These are phyloP conservation scores for Coemansia sp. DNA, from an alignment of 192 early-diverging fungal genomes.

Conservation along the genomic window DNA sequence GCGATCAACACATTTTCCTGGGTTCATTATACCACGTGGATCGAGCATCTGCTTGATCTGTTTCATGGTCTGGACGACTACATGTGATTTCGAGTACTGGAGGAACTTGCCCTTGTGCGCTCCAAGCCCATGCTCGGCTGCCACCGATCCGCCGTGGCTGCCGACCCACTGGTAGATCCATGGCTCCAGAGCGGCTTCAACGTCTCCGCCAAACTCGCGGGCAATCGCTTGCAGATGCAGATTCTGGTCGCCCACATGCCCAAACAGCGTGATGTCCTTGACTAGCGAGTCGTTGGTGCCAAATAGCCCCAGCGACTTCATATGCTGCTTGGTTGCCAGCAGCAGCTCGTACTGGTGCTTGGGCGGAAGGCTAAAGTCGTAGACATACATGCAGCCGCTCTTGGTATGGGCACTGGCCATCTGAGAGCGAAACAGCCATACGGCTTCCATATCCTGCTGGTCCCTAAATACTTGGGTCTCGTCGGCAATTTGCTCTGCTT, in stretches of 20 bases:
- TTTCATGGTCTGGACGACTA: conserved; percentile 84
- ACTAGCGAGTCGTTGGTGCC: conserved; percentile 50
- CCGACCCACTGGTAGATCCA: conserved; percentile 86
- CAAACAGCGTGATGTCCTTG: conserved; percentile 83
- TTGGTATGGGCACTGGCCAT: conserved; percentile 49
- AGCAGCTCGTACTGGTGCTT: conserved; percentile 39
- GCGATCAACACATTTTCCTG: conserved; percentile 63
- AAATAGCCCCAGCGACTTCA: conserved; percentile 22
- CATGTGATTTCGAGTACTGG: conserved; percentile 79
- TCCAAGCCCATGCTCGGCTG: conserved; percentile 90
- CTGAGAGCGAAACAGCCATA: conserved; percentile 46
- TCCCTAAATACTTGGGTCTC: conserved; percentile 21
- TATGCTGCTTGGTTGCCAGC: conserved; percentile 28
- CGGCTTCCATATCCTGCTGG: conserved; percentile 25
- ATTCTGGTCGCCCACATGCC: conserved; percentile 97
- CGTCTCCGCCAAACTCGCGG: conserved; percentile 57
- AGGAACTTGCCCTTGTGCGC: conserved; percentile 69
- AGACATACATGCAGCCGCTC: conserved; percentile 52
- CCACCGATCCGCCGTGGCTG: conserved; percentile 62
- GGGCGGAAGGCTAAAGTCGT: conserved; percentile 46
- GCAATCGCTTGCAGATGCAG: conserved; percentile 88
- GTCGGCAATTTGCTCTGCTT: conserved; percentile 14
- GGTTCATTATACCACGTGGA: conserved; percentile 92
- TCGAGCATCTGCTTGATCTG: conserved; percentile 82
- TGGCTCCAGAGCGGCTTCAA: conserved; percentile 77